phyloP scores from a whole-genome alignment of 2,329 filamentous ascomycete species.

The Penicillium capsulatum region DNA sequence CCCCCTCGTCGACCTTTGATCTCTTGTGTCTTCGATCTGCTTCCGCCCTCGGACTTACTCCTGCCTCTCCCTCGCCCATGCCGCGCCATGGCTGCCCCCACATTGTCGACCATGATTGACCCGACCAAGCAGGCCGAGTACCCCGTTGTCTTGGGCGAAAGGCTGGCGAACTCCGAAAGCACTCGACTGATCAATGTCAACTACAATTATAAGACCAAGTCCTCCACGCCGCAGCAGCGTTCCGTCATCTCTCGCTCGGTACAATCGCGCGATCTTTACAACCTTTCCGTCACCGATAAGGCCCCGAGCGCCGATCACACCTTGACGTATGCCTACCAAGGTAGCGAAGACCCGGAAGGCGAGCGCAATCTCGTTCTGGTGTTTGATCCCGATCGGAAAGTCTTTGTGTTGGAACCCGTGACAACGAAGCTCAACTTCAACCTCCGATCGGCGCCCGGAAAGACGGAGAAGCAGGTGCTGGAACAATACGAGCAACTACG shows the following conservation, averaged over 20 bases:
- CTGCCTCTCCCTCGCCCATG: conserved; percentile 3
- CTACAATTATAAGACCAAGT: conserved; percentile 47
- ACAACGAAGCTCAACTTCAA: conserved; percentile 87
- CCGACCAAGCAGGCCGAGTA: conserved; percentile 46
- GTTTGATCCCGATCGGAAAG: conserved; percentile 69
- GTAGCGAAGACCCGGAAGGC: conserved; percentile 38
- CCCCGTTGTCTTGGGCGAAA: conserved; percentile 44
- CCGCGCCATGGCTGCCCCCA: conserved; percentile 31
- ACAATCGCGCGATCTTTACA: conserved; percentile 36
- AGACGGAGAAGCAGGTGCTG: conserved; percentile 61
- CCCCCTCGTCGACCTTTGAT: not conserved
- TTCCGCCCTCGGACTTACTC: not conserved
- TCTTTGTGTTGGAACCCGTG: conserved; percentile 76
- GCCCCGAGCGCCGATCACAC: conserved; percentile 37
- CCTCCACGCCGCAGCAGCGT: conserved; percentile 36
- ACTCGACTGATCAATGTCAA: conserved; percentile 39
- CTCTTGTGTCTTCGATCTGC: conserved; percentile 2
- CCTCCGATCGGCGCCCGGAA: conserved; percentile 64
- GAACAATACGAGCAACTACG: conserved; percentile 64
- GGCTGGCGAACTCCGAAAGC: conserved; percentile 31
- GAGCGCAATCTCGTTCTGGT: conserved; percentile 54
- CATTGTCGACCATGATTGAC: conserved; percentile 38
- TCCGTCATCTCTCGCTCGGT: conserved; percentile 35
- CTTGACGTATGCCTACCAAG: conserved; percentile 39
- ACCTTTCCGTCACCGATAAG: conserved; percentile 42